A percentile compares a stretch with the other conserved stretches of the same genome.
phyloP scores from a whole-genome alignment of 306 rosid genomes.

The Rosa rugosa region DNA sequence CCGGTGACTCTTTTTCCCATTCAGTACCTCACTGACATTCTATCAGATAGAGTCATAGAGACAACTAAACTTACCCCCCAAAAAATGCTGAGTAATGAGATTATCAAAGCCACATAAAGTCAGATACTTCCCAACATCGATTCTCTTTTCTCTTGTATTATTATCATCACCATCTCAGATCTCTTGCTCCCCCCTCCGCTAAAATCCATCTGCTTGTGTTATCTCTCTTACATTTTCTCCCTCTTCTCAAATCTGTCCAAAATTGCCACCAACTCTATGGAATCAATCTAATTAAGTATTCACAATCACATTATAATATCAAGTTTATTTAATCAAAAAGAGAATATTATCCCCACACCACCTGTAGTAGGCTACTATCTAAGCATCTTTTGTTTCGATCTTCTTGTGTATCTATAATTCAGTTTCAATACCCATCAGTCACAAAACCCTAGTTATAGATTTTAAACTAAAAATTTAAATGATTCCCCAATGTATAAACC shows the following conservation, averaged over 20 bases:
- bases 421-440: constrained; percentile 22
- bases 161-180: constrained; percentile 50
- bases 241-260: constrained; percentile 68
- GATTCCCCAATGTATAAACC: constrained; percentile 33
- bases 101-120: constrained; percentile 65
- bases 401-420: constrained; percentile 36
- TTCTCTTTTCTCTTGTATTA: constrained; percentile 75
- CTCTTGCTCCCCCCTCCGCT: constrained; percentile 32
- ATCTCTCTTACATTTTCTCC: constrained; percentile 39
- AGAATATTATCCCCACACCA: constrained; percentile 55
- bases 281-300: constrained; percentile 55
- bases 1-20: constrained; percentile 50
- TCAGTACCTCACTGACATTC: constrained; percentile 75
- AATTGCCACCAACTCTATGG: constrained; percentile 80
- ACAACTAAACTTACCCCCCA: constrained; percentile 45
- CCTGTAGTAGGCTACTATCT: constrained; percentile 45
- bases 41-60: constrained; percentile 34
- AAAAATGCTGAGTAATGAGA: constrained; percentile 32
- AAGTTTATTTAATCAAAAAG: constrained; percentile 31
- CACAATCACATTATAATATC: constrained; percentile 27
- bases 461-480: constrained; percentile 1
- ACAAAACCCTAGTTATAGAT: constrained; percentile 16
- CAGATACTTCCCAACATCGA: constrained; percentile 92
- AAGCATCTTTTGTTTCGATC: constrained; percentile 46
- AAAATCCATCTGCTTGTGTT: constrained; percentile 52